Conservation (phyloP, 2,329 filamentous ascomycete species). For the Ophiostoma sp. region DNA sequence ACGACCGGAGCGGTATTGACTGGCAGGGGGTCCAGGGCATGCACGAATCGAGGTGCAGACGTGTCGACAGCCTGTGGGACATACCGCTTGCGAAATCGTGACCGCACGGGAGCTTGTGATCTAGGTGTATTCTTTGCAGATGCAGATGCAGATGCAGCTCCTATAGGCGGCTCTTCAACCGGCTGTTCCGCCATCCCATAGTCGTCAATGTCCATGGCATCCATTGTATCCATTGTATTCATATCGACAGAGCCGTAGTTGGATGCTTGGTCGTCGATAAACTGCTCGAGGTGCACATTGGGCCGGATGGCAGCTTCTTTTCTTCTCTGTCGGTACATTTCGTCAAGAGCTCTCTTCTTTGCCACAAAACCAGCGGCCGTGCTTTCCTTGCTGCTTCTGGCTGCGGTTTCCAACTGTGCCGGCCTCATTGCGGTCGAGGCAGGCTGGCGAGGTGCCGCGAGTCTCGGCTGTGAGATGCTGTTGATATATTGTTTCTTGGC, state of each 20-base stretch:
- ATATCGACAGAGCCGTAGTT: constrained; percentile 7
- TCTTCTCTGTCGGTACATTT: constrained; percentile 44
- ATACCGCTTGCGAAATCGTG: constrained; percentile 42
- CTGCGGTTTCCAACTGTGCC: constrained; percentile 52
- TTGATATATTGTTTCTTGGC: constrained; percentile 12
- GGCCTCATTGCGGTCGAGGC: constrained; percentile 32
- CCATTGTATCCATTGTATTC: not conserved
- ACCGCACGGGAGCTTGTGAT: constrained; percentile 24
- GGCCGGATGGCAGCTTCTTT: constrained; percentile 29
- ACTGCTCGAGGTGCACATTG: constrained; percentile 36
- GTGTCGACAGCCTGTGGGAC: constrained; percentile 45
- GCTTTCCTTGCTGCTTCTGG: constrained; percentile 31
- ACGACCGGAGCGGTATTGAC: constrained; percentile 20
- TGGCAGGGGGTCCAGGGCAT: constrained; percentile 50
- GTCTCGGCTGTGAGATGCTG: not conserved
- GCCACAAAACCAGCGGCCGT: constrained; percentile 42
- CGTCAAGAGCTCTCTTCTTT: constrained; percentile 52
- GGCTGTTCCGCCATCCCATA: not conserved
- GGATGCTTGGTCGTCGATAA: constrained; percentile 26
- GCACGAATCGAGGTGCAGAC: constrained; percentile 48
- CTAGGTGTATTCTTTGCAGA: not conserved
- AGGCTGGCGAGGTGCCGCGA: constrained; percentile 22
- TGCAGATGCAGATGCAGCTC: not conserved
- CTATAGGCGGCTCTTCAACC: not conserved
- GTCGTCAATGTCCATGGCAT: constrained; percentile 12